Evolutionary conservation across 1,284 basidiomycete genomes (phyloP).

Genomic region (Ganoderma sinense): DNA sequence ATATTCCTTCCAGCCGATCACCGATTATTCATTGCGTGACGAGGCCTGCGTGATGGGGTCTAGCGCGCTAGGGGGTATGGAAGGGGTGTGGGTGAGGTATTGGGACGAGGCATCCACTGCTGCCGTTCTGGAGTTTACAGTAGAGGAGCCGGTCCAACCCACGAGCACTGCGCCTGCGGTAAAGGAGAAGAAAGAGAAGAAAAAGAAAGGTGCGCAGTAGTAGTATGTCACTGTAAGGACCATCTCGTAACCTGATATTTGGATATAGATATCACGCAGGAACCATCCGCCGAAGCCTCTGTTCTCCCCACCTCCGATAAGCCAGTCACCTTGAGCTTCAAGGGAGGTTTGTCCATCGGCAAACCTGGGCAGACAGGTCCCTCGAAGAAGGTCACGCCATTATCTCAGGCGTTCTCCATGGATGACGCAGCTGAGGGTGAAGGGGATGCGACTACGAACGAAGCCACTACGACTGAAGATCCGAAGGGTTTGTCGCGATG

Average conservation of each 20-base stretch:
- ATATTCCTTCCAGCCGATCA: conserved; percentile 83
- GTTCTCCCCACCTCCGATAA: conserved; percentile 76
- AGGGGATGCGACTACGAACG: conserved; percentile 31
- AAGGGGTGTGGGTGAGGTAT: conserved; percentile 78
- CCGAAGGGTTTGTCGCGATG: conserved; percentile 60
- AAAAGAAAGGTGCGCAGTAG: conserved; percentile 57
- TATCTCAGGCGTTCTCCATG: conserved; percentile 64
- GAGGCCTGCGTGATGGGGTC: conserved; percentile 76
- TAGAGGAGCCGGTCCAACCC: conserved; percentile 64
- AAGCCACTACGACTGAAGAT: conserved; percentile 46
- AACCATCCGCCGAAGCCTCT: conserved; percentile 58
- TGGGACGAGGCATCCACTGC: conserved; percentile 84
- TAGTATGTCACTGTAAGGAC: neutral
- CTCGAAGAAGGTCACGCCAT: conserved; percentile 45
- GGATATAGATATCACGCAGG: conserved; percentile 17
- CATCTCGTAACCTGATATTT: neutral
- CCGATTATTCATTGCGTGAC: conserved; percentile 75
- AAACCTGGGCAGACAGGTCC: conserved; percentile 40
- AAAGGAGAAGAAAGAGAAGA: conserved; percentile 74
- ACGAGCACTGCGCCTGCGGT: conserved; percentile 34
- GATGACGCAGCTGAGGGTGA: conserved; percentile 41
- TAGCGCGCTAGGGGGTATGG: conserved; percentile 68
- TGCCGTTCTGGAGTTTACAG: conserved; percentile 80
- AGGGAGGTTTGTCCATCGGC: conserved; percentile 50
- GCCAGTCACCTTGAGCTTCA: conserved; percentile 79